Evolutionary conservation across 305 asterid genomes (phyloP).

Genomic region (Fraxinus platypoda): DNA sequence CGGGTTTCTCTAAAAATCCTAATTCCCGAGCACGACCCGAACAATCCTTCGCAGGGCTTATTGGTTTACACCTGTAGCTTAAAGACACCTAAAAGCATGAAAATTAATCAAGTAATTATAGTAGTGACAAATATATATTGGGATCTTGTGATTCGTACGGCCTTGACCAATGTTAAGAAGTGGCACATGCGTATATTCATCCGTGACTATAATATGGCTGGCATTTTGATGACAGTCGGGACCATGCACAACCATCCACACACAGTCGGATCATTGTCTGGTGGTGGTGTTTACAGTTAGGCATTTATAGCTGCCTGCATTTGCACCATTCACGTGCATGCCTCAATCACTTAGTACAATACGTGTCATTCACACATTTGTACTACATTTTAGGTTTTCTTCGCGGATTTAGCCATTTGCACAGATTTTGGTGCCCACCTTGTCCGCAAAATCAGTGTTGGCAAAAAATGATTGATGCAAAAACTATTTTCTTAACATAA

Average conservation of each 20-base stretch:
- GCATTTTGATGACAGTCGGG: not conserved
- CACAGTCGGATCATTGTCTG: not conserved
- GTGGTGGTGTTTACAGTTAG: not conserved
- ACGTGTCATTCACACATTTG: not conserved
- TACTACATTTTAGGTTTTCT: not conserved
- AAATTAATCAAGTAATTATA: not conserved
- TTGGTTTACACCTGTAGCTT: not conserved
- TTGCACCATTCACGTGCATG: not conserved
- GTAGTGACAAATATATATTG: not conserved
- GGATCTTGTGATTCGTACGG: not conserved
- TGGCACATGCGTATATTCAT: not conserved
- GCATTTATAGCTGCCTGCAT: not conserved
- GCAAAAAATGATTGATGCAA: too few relatives aligned
- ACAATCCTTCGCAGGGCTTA: too few relatives aligned
- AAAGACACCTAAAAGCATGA: not conserved
- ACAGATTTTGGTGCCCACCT: too few relatives aligned
- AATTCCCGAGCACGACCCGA: not conserved
- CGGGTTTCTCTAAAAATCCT: too few relatives aligned
- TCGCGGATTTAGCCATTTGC: too few relatives aligned
- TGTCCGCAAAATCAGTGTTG: too few relatives aligned
- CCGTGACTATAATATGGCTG: not conserved
- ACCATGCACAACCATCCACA: not conserved
- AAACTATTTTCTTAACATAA: too few relatives aligned
- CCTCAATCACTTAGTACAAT: not conserved
- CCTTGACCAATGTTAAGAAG: not conserved